Percentiles rank a stretch among this genome's conserved stretches.
phyloP scores from a whole-genome alignment of 352 stramenopile genomes.

The Globisporangium cystogenes region DNA sequence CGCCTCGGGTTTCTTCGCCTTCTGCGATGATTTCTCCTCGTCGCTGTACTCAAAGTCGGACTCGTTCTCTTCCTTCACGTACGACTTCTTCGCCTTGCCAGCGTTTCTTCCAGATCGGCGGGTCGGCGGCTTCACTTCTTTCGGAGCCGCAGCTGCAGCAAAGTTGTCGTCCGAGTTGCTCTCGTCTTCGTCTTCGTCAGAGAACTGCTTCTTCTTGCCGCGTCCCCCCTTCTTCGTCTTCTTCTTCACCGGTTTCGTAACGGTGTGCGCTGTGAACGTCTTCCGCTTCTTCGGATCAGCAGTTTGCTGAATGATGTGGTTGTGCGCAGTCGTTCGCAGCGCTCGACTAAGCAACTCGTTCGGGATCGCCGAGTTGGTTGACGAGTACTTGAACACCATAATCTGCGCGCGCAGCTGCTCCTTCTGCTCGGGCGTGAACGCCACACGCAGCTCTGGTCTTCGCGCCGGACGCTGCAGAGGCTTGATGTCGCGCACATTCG shows the following conservation, averaged over 20 bases:
- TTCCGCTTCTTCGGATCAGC: conserved; percentile 71
- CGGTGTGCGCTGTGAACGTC: conserved; percentile 49
- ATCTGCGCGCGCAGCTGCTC: conserved; percentile 87
- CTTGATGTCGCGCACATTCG: conserved; percentile 52
- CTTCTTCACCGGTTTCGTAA: conserved; percentile 61
- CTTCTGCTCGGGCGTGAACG: conserved; percentile 80
- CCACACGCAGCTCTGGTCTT: conserved; percentile 43
- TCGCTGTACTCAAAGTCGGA: conserved; percentile 64
- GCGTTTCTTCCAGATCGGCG: conserved; percentile 76
- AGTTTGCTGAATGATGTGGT: conserved; percentile 42
- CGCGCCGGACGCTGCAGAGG: conserved; percentile 33
- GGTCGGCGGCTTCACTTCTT: conserved; percentile 52
- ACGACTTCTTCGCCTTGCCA: conserved; percentile 81
- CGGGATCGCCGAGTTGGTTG: conserved; percentile 68
- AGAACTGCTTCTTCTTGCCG: conserved; percentile 60
- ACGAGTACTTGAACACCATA: conserved; percentile 90
- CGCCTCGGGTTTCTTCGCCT: conserved; percentile 29
- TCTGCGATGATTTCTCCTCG: conserved; percentile 39
- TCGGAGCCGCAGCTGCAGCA: conserved; percentile 23
- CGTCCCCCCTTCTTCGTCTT: conserved; percentile 50
- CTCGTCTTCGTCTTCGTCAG: conserved; percentile 78
- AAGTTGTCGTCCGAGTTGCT: conserved; percentile 61
- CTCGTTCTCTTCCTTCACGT: conserved; percentile 76
- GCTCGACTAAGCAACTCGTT: conserved; percentile 69
- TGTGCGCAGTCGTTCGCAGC: conserved; percentile 57